Base-by-base conservation (phyloP, 345 rosid species). In the Salix brachista region DNA sequence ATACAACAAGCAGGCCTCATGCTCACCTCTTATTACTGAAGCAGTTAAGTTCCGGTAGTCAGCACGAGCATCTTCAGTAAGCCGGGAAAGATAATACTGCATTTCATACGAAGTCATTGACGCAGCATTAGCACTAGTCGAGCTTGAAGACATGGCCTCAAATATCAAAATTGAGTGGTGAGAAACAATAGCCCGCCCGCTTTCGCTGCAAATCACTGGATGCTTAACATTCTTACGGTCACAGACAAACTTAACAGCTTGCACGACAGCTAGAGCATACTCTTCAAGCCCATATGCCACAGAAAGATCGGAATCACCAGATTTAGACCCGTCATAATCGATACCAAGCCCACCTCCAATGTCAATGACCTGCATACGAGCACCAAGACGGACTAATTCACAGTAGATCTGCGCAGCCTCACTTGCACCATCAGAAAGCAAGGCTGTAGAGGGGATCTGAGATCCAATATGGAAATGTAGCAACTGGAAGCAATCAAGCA, bases 391-490 rank as follows among this genome's bases (percentile, higher is more conserved):
- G 79, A 85, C 81, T n/a, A 95, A 81, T 74, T 95, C 99, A n/a
- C 92, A 91, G 52, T 90, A 95, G 79, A 95, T 89, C 85, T 95
- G 99, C 0, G 97, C 90, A 21, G 97, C 97, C 76, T 93, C 97
- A 11, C 88, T 81, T 0, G 91, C 96, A 13, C 97, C 93, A 52
- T 90, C 97, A 0, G 90, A 83, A 3, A 95, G 89, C 69, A 95
- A 80, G 18, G 78, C 75, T 2, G 97, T 95, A 0, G 97, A 83
- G 0, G 97, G 97, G 67, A 95, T 95, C 87, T 95, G 99, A 18
- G 99, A 95, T 42, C 97, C 97, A 32, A 95, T 88, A 72, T 95
- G 99, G 71, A 93, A 95, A 89, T 95, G 99, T 77, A 95, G 85
- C 71, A 93, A 80, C 44, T 91, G 96, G 6, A 95, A 85, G 71